phyloP scores from a whole-genome alignment of 2,329 filamentous ascomycete species.

The Talaromyces sp. region DNA sequence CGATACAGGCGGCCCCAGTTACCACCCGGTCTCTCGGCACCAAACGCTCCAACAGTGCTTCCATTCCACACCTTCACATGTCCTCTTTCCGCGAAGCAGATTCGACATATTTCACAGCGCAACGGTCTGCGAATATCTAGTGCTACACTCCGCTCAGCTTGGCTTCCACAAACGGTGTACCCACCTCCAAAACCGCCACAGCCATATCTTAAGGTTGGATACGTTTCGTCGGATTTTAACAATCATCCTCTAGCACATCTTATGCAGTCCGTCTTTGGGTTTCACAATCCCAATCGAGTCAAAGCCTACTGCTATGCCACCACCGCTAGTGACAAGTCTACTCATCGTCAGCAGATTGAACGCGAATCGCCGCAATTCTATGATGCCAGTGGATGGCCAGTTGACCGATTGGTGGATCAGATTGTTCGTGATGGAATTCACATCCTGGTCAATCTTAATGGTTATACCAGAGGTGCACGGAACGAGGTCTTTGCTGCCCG shows the following conservation, averaged over 20 bases:
- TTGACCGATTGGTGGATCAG: conserved; percentile 78
- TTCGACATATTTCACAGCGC: conserved; percentile 89
- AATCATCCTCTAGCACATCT: conserved; percentile 95
- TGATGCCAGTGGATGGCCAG: conserved; percentile 81
- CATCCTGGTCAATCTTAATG: conserved; percentile 95
- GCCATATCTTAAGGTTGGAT: conserved; percentile 85
- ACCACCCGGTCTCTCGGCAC: conserved; percentile 69
- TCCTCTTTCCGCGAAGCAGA: conserved; percentile 83
- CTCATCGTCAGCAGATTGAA: conserved; percentile 90
- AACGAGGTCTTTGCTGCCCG: conserved; percentile 97
- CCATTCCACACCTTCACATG: conserved; percentile 98
- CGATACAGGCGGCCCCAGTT: conserved; percentile 71
- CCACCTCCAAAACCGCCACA: conserved; percentile 78
- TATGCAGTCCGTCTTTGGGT: conserved; percentile 97
- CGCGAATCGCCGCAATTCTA: conserved; percentile 85
- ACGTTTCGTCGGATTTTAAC: conserved; percentile 97
- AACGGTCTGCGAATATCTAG: conserved; percentile 92
- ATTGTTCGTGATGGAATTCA: conserved; percentile 87
- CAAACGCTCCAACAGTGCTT: conserved; percentile 86
- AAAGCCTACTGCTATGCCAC: conserved; percentile 95
- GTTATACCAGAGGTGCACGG: conserved; percentile 91
- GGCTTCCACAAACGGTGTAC: conserved; percentile 78
- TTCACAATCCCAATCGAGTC: conserved; percentile 71
- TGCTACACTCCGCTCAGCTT: conserved; percentile 79
- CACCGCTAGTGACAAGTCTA: conserved; percentile 81